Percentiles rank a stretch among this genome's conserved stretches.
These are phyloP conservation scores for Backusella tuberculispora DNA, from an alignment of 192 early-diverging fungal genomes.

Conservation along the genomic window DNA sequence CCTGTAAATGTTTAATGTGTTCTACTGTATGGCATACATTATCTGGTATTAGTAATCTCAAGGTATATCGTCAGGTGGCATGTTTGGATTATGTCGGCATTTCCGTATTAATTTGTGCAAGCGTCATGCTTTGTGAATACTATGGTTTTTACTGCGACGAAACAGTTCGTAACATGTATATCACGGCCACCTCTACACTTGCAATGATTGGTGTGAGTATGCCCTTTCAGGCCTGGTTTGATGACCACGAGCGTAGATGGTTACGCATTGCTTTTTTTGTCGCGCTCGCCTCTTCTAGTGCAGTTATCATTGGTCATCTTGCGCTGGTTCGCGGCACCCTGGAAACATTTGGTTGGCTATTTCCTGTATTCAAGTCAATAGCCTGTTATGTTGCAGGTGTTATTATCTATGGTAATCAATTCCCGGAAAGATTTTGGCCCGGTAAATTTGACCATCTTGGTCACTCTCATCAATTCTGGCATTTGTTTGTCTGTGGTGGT, in stretches of 20 bases:
- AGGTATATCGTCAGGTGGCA: constrained; percentile 52
- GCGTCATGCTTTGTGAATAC: constrained; percentile 59
- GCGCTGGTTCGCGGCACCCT: constrained; percentile 46
- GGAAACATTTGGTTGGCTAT: constrained; percentile 46
- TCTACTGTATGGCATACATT: constrained; percentile 65
- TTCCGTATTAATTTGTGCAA: constrained; percentile 60
- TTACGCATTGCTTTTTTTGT: constrained; percentile 59
- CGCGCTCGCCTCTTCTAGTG: constrained; percentile 51
- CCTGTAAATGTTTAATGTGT: constrained; percentile 63
- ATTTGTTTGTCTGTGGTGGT: constrained; percentile 63
- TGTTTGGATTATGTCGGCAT: constrained; percentile 68
- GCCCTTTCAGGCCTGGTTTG: constrained; percentile 59
- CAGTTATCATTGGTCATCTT: constrained; percentile 54
- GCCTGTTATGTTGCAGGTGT: constrained; percentile 58
- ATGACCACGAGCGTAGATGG: constrained; percentile 44
- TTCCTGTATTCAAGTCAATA: constrained; percentile 55
- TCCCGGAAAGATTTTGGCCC: constrained; percentile 63
- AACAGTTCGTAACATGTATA: constrained; percentile 50
- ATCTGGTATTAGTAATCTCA: constrained; percentile 55
- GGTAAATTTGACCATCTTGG: constrained; percentile 64
- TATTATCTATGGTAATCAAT: constrained; percentile 60
- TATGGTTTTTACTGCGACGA: constrained; percentile 63
- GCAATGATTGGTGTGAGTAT: constrained; percentile 53
- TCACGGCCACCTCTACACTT: constrained; percentile 49
- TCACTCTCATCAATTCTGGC: constrained; percentile 69